These are phyloP conservation scores for Closterium sp. DNA, from an alignment of 139 green algal species.

Conservation along the genomic window DNA sequence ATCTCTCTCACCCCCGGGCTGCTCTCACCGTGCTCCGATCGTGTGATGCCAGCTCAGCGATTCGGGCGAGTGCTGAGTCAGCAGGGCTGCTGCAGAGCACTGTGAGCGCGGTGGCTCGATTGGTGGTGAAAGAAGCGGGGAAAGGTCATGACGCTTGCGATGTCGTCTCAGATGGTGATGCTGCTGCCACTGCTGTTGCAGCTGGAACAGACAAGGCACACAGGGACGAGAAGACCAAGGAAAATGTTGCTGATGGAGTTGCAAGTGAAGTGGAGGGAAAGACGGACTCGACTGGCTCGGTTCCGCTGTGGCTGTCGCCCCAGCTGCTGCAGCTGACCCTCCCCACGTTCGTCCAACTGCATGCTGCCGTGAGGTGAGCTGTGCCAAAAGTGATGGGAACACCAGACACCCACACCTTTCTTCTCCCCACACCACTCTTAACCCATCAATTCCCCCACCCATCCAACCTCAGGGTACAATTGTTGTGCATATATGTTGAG, in stretches of 20 bases:
- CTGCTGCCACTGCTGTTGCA: neutral
- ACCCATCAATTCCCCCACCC: too few species aligned
- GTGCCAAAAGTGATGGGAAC: too few species aligned
- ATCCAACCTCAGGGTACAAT: too few species aligned
- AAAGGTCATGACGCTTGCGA: neutral
- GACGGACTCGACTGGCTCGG: neutral
- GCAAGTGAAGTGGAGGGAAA: neutral
- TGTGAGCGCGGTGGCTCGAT: neutral
- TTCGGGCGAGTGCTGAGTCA: neutral
- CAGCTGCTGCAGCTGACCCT: neutral
- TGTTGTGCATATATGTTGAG: too few species aligned
- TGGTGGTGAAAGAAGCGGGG: neutral
- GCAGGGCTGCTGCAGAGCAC: neutral
- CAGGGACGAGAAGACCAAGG: neutral
- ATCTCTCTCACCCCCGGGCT: neutral
- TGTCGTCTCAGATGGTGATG: too few species aligned
- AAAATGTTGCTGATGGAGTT: neutral
- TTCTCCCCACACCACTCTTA: too few species aligned
- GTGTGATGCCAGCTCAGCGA: neutral
- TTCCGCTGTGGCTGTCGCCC: neutral
- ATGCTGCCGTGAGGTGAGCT: neutral
- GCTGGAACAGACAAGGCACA: neutral
- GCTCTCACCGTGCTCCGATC: neutral
- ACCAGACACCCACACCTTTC: too few species aligned
- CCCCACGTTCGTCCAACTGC: neutral